Conservation (phyloP, 139 green algal genomes). For the Micractinium conductrix region DNA sequence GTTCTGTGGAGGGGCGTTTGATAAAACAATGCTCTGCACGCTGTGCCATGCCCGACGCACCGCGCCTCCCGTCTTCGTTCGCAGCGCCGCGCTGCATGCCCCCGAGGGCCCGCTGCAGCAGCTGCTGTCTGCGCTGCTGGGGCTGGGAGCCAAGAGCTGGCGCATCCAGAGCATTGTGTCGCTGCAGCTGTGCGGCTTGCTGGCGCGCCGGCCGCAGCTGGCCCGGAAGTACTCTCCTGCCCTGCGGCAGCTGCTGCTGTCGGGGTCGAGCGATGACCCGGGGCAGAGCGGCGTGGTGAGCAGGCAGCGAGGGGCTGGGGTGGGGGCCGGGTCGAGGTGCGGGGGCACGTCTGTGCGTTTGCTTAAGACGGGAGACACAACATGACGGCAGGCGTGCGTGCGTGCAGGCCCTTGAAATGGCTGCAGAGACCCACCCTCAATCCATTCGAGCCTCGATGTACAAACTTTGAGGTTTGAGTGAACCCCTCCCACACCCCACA, state of each 20-base stretch:
- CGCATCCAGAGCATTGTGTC: not conserved
- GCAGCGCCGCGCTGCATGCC: not conserved
- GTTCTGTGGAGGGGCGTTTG: no score
- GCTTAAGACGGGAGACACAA: no score
- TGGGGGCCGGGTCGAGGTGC: not conserved
- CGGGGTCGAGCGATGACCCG: conserved; percentile 41
- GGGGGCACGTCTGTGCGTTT: not conserved
- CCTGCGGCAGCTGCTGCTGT: conserved; percentile 60
- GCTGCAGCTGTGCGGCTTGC: conserved; percentile 52
- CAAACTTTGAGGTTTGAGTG: no score
- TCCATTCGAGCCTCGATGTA: no score
- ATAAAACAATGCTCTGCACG: no score
- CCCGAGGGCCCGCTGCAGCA: not conserved
- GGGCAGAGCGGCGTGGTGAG: conserved; percentile 12
- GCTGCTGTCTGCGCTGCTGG: conserved; percentile 15
- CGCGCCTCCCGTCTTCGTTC: no score
- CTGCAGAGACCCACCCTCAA: no score
- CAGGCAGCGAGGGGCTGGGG: not conserved
- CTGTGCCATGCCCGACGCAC: not conserved
- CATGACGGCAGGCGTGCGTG: no score
- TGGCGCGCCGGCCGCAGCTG: conserved; percentile 38
- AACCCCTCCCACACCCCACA: not conserved
- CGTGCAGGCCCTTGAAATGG: no score
- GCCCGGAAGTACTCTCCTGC: conserved; percentile 45
- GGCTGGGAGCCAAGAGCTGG: conserved; percentile 15